Percentiles rank a stretch among this genome's conserved stretches.
phyloP scores from a whole-genome alignment of 371 early-diverging fungal species.

The Encephalitozoon cuniculi region DNA sequence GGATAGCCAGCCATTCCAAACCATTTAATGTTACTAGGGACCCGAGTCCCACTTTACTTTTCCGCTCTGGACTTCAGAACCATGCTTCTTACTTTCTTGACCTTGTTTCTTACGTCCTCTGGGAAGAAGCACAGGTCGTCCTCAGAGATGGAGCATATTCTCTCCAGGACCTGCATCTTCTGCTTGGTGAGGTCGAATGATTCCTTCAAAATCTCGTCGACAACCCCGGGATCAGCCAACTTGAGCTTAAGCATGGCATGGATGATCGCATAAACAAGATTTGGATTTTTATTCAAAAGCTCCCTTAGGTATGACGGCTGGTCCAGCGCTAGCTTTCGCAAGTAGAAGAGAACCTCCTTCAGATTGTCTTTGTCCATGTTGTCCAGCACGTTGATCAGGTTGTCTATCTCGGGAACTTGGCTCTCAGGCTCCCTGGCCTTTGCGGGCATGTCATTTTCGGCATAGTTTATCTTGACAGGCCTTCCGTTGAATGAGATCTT shows the following conservation, averaged over 20 bases:
- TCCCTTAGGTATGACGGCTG: constrained; percentile 58
- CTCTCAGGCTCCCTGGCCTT: constrained; percentile 27
- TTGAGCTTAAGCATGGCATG: constrained; percentile 50
- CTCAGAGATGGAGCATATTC: constrained; percentile 55
- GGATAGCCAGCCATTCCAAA: neutral
- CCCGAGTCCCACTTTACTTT: too few species aligned
- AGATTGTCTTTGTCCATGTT: constrained; percentile 54
- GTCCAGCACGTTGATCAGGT: constrained; percentile 51
- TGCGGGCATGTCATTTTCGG: constrained; percentile 58
- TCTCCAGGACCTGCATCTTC: constrained; percentile 55
- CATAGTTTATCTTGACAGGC: constrained; percentile 62
- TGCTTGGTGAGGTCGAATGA: constrained; percentile 52
- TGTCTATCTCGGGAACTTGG: constrained; percentile 47
- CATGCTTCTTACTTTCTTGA: constrained; percentile 43
- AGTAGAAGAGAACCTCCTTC: constrained; percentile 58
- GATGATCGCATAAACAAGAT: constrained; percentile 53
- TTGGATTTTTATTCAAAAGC: constrained; percentile 49
- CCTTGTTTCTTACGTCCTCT: constrained; percentile 49
- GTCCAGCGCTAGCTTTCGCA: constrained; percentile 58
- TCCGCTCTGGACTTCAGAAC: constrained; percentile 30
- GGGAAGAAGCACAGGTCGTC: constrained; percentile 48
- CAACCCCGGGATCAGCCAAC: constrained; percentile 32
- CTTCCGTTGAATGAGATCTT: constrained; percentile 61
- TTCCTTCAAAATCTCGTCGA: constrained; percentile 46
- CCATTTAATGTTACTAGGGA: neutral